Evolutionary conservation across 2,329 filamentous ascomycete species (phyloP).

Genomic region (Corniculantispora saksenae): DNA sequence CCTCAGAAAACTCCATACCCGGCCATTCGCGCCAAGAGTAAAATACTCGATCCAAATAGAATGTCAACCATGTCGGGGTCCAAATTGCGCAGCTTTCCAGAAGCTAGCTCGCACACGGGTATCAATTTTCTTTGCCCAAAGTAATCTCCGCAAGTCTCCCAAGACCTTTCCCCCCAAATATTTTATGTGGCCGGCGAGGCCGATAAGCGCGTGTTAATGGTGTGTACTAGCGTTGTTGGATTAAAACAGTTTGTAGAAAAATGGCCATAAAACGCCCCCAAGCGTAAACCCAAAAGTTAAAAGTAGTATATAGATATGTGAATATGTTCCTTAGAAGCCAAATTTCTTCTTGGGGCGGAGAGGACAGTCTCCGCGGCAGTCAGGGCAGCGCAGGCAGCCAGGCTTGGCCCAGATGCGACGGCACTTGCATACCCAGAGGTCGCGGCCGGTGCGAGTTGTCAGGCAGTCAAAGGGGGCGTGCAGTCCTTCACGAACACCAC

Average conservation of each 20-base stretch:
- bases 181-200: conserved; percentile 1
- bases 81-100: neutral
- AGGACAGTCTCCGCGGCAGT: conserved; percentile 38
- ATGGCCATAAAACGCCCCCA: conserved; percentile 1
- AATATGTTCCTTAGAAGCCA: conserved; percentile 17
- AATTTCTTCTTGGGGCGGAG: conserved; percentile 36
- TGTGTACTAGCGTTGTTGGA: neutral
- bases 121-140: neutral
- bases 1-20: neutral
- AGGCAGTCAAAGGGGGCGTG: conserved; percentile 40
- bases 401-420: conserved; percentile 40
- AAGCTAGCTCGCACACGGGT: neutral
- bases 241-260: conserved; percentile 5
- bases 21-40: neutral
- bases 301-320: neutral
- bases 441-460: conserved; percentile 38
- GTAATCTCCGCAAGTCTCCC: neutral
- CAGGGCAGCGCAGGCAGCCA: conserved; percentile 35
- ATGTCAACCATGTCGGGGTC: neutral
- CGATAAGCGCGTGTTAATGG: conserved; percentile 1
- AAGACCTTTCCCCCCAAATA: neutral
- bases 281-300: neutral
- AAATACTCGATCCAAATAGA: neutral
- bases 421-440: conserved; percentile 44
- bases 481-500: conserved; percentile 40